Percentiles rank a stretch among this genome's conserved stretches.
Evolutionary conservation across 805 yeast species (phyloP).

Genomic region (Candida nanaspora): DNA sequence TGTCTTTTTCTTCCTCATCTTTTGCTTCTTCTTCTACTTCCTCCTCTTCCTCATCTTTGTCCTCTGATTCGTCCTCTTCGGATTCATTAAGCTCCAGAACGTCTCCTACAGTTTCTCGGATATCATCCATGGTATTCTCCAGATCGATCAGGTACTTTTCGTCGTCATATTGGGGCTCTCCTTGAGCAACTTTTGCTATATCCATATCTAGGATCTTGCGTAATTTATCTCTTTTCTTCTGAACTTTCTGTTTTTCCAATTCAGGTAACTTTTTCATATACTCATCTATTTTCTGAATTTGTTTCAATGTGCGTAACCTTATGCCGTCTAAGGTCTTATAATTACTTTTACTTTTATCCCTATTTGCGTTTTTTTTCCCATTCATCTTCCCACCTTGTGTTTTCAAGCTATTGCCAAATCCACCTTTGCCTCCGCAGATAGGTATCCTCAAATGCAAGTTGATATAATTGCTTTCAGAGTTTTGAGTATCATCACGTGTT

Average conservation of each 20-base stretch:
- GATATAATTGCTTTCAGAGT: conserved; percentile 2
- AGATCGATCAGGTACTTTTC: conserved; percentile 28
- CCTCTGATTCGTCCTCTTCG: too few species aligned
- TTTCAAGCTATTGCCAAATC: conserved; percentile 36
- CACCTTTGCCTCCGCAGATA: conserved; percentile 48
- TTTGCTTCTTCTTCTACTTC: not conserved
- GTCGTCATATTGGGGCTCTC: conserved; percentile 28
- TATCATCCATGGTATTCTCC: conserved; percentile 30
- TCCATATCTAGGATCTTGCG: conserved; percentile 25
- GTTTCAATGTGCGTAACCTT: conserved; percentile 28
- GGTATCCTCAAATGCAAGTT: conserved; percentile 27
- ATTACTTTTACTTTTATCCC: conserved; percentile 12
- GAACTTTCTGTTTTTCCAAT: conserved; percentile 13
- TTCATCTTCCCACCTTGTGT: conserved; percentile 33
- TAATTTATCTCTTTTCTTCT: conserved; percentile 28
- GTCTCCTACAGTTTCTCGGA: conserved; percentile 20
- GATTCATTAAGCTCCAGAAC: conserved; percentile 4
- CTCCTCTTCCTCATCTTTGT: not conserved
- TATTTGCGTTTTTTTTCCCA: conserved; percentile 14
- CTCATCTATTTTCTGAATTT: conserved; percentile 26
- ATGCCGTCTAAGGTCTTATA: conserved; percentile 35
- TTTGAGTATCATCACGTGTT: not conserved
- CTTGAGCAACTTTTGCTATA: conserved; percentile 7
- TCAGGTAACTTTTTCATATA: conserved; percentile 10
- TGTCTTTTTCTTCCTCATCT: not conserved